Evolutionary conservation across 805 yeast species (phyloP), one percentile per base, ranked within the genome.

Genomic region (Torulaspora quercuum): DNA sequence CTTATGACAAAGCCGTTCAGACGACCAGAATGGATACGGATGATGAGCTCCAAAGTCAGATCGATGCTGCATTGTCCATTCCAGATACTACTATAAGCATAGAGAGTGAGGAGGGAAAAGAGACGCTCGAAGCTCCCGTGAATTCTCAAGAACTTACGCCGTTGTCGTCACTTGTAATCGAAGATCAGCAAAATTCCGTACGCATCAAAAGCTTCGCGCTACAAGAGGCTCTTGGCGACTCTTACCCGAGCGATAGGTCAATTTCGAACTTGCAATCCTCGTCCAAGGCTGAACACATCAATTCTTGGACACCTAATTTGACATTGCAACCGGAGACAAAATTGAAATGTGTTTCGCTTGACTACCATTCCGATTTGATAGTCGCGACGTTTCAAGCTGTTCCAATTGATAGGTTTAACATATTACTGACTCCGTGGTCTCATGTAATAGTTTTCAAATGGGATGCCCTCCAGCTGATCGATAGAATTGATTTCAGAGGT

Each of bases 1-100:
- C 55, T 0, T 55, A 52, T 38, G 55, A 52, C 17, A 50, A 47
- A 16, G 48, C 43, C 5, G 39, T 50, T n/a, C 61, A 55, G 38
- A 34, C 37, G 5, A 49, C 55, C 4, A 57, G 46, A 16, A 29
- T 36, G 18, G 9, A 9, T 8, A 13, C 22, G 8, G 39, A 32
- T 7, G 12, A 17, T 21, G 12, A 14, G 16, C 3, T 17, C 12
- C 2, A 8, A 26, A 8, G 9, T 13, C 11, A 11, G 10, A 13
- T 7, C 10, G 14, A 21, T 20, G 10, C 25, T 22, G n/a, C n/a
- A n/a, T n/a, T n/a, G n/a, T n/a, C n/a, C 6, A 20, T 15, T 16
- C 13, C 3, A 20, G 23, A 7, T 12, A n/a, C 6, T 21, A n/a
- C 10, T 10, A 7, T 5, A 13, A 13, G 12, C 6, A 22, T 22